Evolutionary conservation across 2,329 filamentous ascomycete genomes (phyloP).

Genomic region (Fusarium incarnatum): DNA sequence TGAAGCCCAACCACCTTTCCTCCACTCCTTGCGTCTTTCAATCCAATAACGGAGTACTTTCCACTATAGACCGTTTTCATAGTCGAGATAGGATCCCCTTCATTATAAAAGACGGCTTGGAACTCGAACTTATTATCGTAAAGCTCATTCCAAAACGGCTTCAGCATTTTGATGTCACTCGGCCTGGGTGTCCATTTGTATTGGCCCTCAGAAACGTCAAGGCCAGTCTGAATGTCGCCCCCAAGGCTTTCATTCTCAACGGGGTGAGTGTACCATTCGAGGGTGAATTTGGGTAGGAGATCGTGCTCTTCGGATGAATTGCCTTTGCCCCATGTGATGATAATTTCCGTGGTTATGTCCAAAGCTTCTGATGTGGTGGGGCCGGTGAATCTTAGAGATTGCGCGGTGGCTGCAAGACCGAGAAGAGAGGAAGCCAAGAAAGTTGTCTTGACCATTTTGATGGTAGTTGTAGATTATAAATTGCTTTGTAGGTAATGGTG

Average conservation of each 20-base stretch:
- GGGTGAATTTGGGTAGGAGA: not conserved
- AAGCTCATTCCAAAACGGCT: not conserved
- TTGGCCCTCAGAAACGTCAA: not conserved
- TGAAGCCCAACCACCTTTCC: not conserved
- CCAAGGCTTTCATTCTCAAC: not conserved
- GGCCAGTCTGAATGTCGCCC: rapidly evolving
- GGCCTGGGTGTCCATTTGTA: not conserved
- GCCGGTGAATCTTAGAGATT: not conserved
- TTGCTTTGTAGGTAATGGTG: too few relatives aligned
- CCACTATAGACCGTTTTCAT: too few relatives aligned
- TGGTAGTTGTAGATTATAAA: too few relatives aligned
- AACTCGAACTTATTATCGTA: not conserved
- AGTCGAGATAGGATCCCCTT: not conserved
- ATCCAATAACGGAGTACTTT: not conserved
- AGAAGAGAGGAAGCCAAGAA: not conserved
- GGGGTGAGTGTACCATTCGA: not conserved
- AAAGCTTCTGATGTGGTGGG: not conserved
- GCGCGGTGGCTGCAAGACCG: not conserved
- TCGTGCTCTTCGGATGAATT: not conserved
- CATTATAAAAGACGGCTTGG: not conserved
- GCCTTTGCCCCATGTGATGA: not conserved
- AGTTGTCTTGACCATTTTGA: too few relatives aligned
- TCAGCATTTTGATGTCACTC: rapidly evolving
- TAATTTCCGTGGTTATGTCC: rapidly evolving
- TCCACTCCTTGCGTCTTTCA: not conserved